Evolutionary conservation across 768 basidiomycete species (phyloP), one percentile per base, ranked within the genome.

Genomic region (Lactarius hengduanensis): DNA sequence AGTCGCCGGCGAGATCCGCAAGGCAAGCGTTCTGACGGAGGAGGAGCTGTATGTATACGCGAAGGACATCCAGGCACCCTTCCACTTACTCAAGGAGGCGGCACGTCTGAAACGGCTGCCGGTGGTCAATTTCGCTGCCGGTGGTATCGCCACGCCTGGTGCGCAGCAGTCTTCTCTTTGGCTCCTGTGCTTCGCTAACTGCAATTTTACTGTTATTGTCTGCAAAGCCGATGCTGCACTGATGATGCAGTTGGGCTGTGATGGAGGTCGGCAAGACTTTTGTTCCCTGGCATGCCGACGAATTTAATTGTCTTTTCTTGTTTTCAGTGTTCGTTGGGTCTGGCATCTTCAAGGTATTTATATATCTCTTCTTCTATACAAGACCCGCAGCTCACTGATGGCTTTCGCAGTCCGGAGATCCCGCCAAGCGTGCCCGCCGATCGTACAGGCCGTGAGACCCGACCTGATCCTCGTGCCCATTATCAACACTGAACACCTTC

Each of bases 231-330:
- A 99, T 77, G 96, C 96, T 18, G 97, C 97, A 4, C 77, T 98
- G 69, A 97, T 98, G 96, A 98, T 98, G 96, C 94, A 96, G 74
- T 85, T 98, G 41, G 94, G 96, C 41, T 94, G 94, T 76, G 96
- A 96, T 74, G 94, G 96, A 81, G 91, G 95, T 95, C 69, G 87
- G 76, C 18, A 57, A 53, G 45, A 11, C 40, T 10, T 54, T 57
- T 26, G 62, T 66, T 61, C 61, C 50, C 18, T n/a, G 15, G n/a
- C 30, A 36, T 62, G 32, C 38, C 56, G 43, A 62, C 57, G 18
- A 28, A 58, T 58, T 59, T 66, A 26, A 62, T 50, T 18, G 15
- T n/a, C 28, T 32, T 47, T 50, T 11, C 4, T 9, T 53, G n/a
- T 26, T 62, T 68, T 63, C 74, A 92, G 96, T 99, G 38, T 99